Percentiles rank a stretch among this genome's conserved stretches.
phyloP scores from a whole-genome alignment of 1,284 basidiomycete species.

The Fomitopsis palustris region DNA sequence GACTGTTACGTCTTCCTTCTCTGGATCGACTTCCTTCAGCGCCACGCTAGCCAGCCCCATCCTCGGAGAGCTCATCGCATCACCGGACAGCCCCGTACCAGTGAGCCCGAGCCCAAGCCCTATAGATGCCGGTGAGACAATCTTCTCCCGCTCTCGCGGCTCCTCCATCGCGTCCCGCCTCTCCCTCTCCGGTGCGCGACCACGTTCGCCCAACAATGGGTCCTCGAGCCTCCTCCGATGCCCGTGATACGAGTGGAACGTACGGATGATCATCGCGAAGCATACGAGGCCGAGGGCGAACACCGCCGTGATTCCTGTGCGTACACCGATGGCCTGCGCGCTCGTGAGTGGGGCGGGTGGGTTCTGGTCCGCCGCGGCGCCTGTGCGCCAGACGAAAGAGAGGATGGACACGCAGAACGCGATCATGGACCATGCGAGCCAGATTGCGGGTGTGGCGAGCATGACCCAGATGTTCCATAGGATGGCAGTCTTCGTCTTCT shows the following conservation, averaged over 20 bases:
- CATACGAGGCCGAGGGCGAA: slow-evolving; percentile 61
- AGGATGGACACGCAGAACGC: slow-evolving; percentile 67
- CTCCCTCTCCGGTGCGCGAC: slow-evolving; percentile 10
- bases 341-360: slow-evolving; percentile 27
- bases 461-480: slow-evolving; percentile 83
- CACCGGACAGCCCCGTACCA: slow-evolving; percentile 11
- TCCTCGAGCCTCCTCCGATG: slow-evolving; percentile 12
- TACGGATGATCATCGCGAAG: slow-evolving; percentile 57
- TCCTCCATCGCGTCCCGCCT: slow-evolving; percentile 13
- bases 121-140: slow-evolving; percentile 15
- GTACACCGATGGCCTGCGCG: slow-evolving; percentile 43
- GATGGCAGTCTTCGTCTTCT: slow-evolving; percentile 58
- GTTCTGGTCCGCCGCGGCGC: slow-evolving; percentile 43
- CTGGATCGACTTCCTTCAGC: slow-evolving; percentile 18
- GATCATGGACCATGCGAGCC: slow-evolving; percentile 77
- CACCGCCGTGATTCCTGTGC: slow-evolving; percentile 52
- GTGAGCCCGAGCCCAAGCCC: slow-evolving; percentile 23
- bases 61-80: slow-evolving; percentile 7
- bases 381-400: slow-evolving; percentile 71
- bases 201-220: background rate
- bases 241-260: slow-evolving; percentile 50
- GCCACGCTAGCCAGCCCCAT: slow-evolving; percentile 15
- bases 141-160: slow-evolving; percentile 11
- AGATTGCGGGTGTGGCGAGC: slow-evolving; percentile 68
- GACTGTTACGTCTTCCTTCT: slow-evolving; percentile 22